Base-by-base conservation (phyloP, 176 grass and related monocot species). In the Saccharum officinarum region DNA sequence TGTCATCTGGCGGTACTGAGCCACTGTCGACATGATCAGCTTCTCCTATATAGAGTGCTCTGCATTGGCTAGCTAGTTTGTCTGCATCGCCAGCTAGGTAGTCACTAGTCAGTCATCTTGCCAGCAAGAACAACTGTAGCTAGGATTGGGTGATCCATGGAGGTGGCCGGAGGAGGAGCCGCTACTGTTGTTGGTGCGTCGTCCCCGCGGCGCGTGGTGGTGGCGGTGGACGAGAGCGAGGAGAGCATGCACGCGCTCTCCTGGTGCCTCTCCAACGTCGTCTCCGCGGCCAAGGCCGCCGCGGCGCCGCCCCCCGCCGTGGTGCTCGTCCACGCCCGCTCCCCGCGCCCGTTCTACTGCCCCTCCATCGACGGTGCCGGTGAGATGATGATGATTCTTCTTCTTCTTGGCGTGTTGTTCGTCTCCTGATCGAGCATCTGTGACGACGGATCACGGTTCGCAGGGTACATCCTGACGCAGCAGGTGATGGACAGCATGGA, bases 241-340 rank as follows among this genome's bases (percentile, higher is more conserved):
- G 88, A 90, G 88, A 86, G 88, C 83, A 82, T 45, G 88, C 74
- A 82, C 79, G 83, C 83, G 4, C 88, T 90, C 78, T 77, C 71
- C 52, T 90, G 88, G 88, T 90, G 83, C 88, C 83, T 90, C 78
- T 42, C 79, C 83, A 90, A 86, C 78, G 63, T 90, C 44, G 83
- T 78, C 46, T 64, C 80, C 18, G 18, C 73, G 28, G 49, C 49
- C 17, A 7, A 22, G 30, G 30, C 73, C 30, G 17, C 47, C 8
- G 47, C 17, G 17, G 73, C 73, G 73, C 49, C 73, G 30, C 26
- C 60, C 14, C 15, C 77, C 18, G 31, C 20, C 59, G 77, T 86
- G 10, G 67, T 86, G 52, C 84, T 91, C 42, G 64, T 91, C 55
- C 82, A 91, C 54, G 85, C 77, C 42, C 82, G 89, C 4, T 85